Evolutionary conservation across 257 asterid genomes (phyloP).

Genomic region (Solanum chmielewskii): DNA sequence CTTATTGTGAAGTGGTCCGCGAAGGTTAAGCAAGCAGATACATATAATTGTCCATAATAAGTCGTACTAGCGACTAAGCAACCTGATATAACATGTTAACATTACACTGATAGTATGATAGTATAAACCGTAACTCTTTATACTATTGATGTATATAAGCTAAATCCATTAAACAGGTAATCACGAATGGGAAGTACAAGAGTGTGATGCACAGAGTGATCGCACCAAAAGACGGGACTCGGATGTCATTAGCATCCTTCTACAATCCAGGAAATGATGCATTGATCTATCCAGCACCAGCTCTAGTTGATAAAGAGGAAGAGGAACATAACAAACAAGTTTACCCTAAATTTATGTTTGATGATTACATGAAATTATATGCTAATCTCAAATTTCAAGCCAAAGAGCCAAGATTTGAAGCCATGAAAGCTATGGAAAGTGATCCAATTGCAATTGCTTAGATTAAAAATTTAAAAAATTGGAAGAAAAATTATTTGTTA

Average conservation of each 20-base stretch:
- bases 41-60: neutral
- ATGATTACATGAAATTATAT: slow-evolving; percentile 20
- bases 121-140: neutral
- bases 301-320: neutral
- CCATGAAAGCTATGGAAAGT: slow-evolving; percentile 9
- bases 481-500: neutral
- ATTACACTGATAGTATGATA: neutral
- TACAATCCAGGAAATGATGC: slow-evolving; percentile 24
- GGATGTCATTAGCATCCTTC: slow-evolving; percentile 21
- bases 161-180: neutral
- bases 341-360: slow-evolving; percentile 16
- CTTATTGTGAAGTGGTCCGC: no score
- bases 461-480: neutral
- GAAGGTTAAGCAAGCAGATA: no score
- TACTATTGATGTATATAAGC: neutral
- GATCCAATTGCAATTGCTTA: slow-evolving; percentile 3
- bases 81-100: neutral
- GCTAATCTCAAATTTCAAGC: slow-evolving; percentile 15
- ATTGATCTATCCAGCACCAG: slow-evolving; percentile 13
- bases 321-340: neutral
- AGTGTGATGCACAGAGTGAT: slow-evolving; percentile 19
- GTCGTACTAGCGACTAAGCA: neutral
- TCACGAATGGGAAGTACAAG: slow-evolving; percentile 18
- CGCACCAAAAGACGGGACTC: slow-evolving; percentile 9
- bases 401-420: slow-evolving; percentile 22